Conservation (phyloP, 2,329 filamentous ascomycete genomes). For the Stagonosporopsis vannaccii region DNA sequence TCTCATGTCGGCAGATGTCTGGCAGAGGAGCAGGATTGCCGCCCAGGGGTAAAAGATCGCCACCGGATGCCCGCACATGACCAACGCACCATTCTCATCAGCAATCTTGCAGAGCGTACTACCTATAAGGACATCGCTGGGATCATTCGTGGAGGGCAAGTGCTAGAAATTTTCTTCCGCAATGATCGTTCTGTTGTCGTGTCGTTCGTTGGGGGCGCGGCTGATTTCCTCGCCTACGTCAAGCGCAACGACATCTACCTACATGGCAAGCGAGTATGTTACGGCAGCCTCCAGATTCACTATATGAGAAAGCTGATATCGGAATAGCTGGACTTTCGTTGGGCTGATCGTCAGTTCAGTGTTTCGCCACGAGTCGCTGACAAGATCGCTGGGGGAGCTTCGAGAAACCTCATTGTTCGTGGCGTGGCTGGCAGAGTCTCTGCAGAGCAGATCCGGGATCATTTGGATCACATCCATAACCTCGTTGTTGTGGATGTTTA, state of each 20-base stretch:
- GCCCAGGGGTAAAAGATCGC: conserved; percentile 4
- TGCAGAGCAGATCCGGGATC: conserved; percentile 69
- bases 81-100: conserved; percentile 68
- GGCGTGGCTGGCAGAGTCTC: conserved; percentile 65
- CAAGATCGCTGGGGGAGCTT: conserved; percentile 71
- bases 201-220: conserved; percentile 70
- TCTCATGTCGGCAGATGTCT: conserved; percentile 23
- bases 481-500: conserved; percentile 71
- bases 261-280: conserved; percentile 69
- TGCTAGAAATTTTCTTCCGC: conserved; percentile 73
- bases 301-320: background rate
- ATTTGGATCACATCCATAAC: conserved; percentile 84
- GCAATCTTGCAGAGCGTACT: conserved; percentile 66
- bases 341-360: conserved; percentile 75
- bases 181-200: conserved; percentile 68
- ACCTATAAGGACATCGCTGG: conserved; percentile 71
- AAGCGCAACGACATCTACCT: conserved; percentile 73
- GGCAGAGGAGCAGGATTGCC: conserved; percentile 27
- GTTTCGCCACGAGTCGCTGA: conserved; percentile 68
- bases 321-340: conserved; percentile 69
- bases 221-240: conserved; percentile 69
- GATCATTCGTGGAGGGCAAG: conserved; percentile 71
- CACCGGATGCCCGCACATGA: conserved; percentile 33
- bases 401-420: conserved; percentile 75
- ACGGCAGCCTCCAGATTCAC: background rate